Evolutionary conservation across 768 basidiomycete genomes (phyloP).

Genomic region (Naganishia friedmannii): DNA sequence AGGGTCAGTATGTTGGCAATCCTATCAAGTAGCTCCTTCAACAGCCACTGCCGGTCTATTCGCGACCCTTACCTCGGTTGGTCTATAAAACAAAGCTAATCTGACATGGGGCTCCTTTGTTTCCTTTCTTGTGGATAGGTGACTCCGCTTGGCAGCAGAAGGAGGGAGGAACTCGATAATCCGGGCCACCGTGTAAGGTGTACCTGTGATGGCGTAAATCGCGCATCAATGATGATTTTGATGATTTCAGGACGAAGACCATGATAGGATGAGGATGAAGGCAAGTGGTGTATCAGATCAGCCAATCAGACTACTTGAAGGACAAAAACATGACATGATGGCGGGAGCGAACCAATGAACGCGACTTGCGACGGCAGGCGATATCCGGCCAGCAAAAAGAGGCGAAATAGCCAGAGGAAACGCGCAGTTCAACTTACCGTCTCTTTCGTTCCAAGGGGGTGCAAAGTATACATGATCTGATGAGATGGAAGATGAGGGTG

Average conservation of each 20-base stretch:
- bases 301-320: not conserved
- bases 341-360: not conserved
- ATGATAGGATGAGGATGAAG: not conserved
- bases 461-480: slow-evolving; percentile 98
- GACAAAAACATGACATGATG: not conserved
- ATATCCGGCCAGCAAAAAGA: not conserved
- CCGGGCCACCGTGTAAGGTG: slow-evolving; percentile 90
- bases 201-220: slow-evolving; percentile 48
- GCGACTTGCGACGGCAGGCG: slow-evolving; percentile 13
- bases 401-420: not conserved
- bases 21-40: not conserved
- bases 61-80: slow-evolving; percentile 61
- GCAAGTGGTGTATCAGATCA: not conserved
- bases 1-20: not conserved
- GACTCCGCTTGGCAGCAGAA: slow-evolving; percentile 59
- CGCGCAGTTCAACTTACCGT: slow-evolving; percentile 56
- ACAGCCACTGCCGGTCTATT: not conserved
- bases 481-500: not conserved
- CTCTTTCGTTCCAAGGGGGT: slow-evolving; percentile 83
- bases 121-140: slow-evolving; percentile 33
- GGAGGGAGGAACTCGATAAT: slow-evolving; percentile 95
- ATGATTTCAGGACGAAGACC: not conserved
- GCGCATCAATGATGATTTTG: not conserved
- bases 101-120: slow-evolving; percentile 62
- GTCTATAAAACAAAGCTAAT: slow-evolving; percentile 94